Percentiles rank a stretch among this genome's conserved stretches.
These are phyloP conservation scores for Paratinospora sagittata DNA, from an alignment of 164 flowering plant species.

Conservation along the genomic window DNA sequence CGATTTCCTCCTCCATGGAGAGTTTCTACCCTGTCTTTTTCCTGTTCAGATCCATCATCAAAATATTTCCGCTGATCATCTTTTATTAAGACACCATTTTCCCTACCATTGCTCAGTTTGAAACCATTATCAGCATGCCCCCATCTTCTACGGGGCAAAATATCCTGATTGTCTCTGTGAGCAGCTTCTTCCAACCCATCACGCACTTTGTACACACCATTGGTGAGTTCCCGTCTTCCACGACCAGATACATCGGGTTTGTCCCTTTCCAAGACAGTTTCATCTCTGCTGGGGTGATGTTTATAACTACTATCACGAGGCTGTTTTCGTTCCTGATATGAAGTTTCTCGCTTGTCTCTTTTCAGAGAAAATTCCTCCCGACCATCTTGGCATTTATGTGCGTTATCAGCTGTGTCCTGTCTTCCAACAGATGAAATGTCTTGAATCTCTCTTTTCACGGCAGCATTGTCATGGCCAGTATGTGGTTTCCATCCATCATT, in stretches of 20 bases:
- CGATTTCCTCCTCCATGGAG: slow-evolving; percentile 15
- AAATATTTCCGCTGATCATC: slow-evolving; percentile 23
- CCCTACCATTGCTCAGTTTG: slow-evolving; percentile 16
- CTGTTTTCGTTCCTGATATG: neutral
- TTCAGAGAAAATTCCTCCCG: neutral
- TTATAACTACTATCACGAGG: slow-evolving; percentile 12
- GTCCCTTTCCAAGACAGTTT: slow-evolving; percentile 10
- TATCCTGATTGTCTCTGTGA: slow-evolving; percentile 17
- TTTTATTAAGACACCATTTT: slow-evolving; percentile 10
- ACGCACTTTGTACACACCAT: slow-evolving; percentile 6
- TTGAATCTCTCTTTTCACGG: slow-evolving; percentile 12
- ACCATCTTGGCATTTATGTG: neutral
- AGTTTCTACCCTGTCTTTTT: slow-evolving; percentile 18
- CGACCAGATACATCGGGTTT: slow-evolving; percentile 2
- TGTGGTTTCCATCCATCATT: slow-evolving; percentile 13
- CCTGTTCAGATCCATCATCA: slow-evolving; percentile 20
- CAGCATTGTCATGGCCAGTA: slow-evolving; percentile 13
- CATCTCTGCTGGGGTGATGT: slow-evolving; percentile 12
- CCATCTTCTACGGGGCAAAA: slow-evolving; percentile 16
- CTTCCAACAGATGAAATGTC: slow-evolving; percentile 13
- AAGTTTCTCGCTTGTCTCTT: slow-evolving; percentile 3
- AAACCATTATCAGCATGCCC: neutral
- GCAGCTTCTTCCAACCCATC: slow-evolving; percentile 14
- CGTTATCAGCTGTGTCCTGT: slow-evolving; percentile 2
- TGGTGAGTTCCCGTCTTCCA: slow-evolving; percentile 1